Evolutionary conservation across 148 eudicot species (phyloP).

Genomic region (Camellia granthamiana): DNA sequence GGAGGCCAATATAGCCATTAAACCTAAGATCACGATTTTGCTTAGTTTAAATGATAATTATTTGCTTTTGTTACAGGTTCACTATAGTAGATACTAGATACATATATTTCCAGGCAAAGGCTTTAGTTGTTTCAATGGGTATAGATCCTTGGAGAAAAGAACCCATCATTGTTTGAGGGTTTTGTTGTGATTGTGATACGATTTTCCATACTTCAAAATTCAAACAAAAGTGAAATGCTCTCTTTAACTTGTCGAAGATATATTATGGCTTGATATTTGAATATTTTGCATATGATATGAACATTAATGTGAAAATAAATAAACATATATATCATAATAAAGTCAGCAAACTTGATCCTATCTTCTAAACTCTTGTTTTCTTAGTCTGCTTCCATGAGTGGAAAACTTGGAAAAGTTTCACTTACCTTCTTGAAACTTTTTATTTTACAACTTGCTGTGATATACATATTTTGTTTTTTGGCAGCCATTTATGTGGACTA

Average conservation of each 20-base stretch:
- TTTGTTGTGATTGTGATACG: neutral
- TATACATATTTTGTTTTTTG: conserved; percentile 13
- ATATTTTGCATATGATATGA: neutral
- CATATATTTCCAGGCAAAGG: neutral
- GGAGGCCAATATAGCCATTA: neutral
- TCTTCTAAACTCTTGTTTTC: too few relatives aligned
- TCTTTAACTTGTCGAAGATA: neutral
- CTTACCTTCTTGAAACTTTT: neutral
- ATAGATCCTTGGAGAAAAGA: neutral
- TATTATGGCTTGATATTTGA: neutral
- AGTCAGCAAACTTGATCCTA: too few relatives aligned
- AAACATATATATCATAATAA: too few relatives aligned
- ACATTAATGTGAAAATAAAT: too few relatives aligned
- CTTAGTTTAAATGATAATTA: neutral
- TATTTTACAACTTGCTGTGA: neutral
- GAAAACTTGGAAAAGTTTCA: neutral
- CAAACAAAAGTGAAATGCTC: neutral
- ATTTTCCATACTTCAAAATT: neutral
- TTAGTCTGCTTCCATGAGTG: neutral
- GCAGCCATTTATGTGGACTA: conserved; percentile 79
- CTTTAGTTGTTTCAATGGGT: neutral
- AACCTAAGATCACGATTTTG: neutral
- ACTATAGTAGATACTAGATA: neutral
- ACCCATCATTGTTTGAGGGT: neutral
- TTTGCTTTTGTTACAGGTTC: too few relatives aligned